These are phyloP conservation scores for Chimonanthus salicifolius DNA, from an alignment of 164 flowering plant species.

Conservation along the genomic window DNA sequence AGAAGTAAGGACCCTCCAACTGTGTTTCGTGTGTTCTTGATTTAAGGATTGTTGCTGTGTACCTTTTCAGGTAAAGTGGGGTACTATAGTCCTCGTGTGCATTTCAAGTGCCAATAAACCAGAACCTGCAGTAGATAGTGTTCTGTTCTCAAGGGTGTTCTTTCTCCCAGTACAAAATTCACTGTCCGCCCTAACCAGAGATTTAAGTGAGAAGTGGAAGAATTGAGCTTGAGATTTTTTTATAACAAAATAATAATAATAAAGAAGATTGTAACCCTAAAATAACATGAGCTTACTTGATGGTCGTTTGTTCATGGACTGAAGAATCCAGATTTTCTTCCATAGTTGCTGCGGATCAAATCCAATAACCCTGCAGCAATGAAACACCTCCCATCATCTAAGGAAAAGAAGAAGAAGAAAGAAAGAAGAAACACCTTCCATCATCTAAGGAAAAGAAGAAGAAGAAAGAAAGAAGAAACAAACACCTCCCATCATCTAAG, in stretches of 20 bases:
- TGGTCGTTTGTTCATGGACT: not conserved
- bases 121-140: not conserved
- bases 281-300: constrained; percentile 6
- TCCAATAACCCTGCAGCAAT: not conserved
- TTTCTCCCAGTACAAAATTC: not conserved
- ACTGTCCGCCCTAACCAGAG: too few species aligned
- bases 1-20: too few species aligned
- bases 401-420: too few species aligned
- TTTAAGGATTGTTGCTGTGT: too few species aligned
- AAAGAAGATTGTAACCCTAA: not conserved
- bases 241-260: not conserved
- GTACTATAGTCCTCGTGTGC: not conserved
- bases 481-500: not conserved
- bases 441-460: too few species aligned
- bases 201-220: too few species aligned
- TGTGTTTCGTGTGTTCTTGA: too few species aligned
- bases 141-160: not conserved
- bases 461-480: not conserved
- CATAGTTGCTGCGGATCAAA: constrained; percentile 1
- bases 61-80: too few species aligned
- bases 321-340: constrained; percentile 1
- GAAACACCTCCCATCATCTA: not conserved
- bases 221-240: not conserved
- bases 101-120: not conserved
- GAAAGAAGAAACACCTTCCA: too few species aligned